These are phyloP conservation scores for Pisolithus sp. DNA, from an alignment of 768 basidiomycete genomes.

Conservation along the genomic window DNA sequence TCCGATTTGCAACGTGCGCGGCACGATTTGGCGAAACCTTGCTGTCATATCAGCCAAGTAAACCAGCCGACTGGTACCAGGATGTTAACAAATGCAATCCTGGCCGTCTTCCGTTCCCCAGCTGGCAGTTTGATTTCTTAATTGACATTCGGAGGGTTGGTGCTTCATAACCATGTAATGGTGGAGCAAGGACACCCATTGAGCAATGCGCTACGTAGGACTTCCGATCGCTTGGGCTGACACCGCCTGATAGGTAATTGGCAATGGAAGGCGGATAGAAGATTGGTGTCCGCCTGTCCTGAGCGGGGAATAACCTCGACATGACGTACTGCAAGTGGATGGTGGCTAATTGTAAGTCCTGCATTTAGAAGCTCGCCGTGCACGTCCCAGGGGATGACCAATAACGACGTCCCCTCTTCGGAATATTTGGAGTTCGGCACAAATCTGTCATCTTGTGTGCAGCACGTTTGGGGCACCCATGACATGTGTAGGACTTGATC, in stretches of 20 bases:
- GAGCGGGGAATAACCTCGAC: background rate
- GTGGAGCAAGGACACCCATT: background rate
- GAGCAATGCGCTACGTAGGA: background rate
- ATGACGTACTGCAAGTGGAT: background rate
- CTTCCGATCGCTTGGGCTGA: background rate
- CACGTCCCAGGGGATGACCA: background rate
- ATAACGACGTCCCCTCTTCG: background rate
- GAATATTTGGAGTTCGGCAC: background rate
- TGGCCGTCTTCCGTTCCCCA: background rate
- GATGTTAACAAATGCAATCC: background rate
- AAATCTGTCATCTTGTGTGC: background rate
- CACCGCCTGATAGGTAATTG: background rate
- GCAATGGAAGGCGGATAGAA: background rate
- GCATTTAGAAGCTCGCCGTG: background rate
- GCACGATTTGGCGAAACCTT: background rate
- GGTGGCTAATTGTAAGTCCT: background rate
- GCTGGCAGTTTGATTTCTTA: background rate
- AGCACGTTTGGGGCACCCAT: background rate
- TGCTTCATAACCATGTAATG: background rate
- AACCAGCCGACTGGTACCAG: background rate
- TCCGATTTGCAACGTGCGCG: background rate
- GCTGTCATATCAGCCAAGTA: background rate
- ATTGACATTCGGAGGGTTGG: background rate
- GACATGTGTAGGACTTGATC: background rate
- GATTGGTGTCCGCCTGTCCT: background rate